A percentile compares a stretch with the other conserved stretches of the same genome.
Evolutionary conservation across 2,329 filamentous ascomycete genomes (phyloP).

Genomic region (Ophiosphaerella narmari): DNA sequence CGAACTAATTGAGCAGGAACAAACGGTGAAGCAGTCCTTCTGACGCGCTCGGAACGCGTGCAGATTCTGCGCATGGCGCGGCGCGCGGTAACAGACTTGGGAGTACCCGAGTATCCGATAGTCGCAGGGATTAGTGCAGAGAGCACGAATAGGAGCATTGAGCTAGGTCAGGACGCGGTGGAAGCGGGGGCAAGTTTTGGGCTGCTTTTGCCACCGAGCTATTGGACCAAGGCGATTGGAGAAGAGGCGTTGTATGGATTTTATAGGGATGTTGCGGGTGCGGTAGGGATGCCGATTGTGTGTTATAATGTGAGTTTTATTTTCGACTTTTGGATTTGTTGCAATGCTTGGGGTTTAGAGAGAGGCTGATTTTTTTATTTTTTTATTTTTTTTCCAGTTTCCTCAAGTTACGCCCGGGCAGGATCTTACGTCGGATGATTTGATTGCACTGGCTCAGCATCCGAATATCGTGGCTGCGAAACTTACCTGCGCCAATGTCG

Average conservation of each 20-base stretch:
- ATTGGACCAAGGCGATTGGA: constrained; percentile 39
- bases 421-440: constrained; percentile 68
- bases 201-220: constrained; percentile 40
- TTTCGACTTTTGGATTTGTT: background rate
- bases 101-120: constrained; percentile 47
- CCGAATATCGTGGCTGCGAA: constrained; percentile 67
- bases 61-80: constrained; percentile 48
- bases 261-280: constrained; percentile 35
- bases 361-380: too few relatives aligned
- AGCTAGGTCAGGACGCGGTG: constrained; percentile 31
- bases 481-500: constrained; percentile 66
- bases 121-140: constrained; percentile 46
- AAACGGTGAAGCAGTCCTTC: constrained; percentile 48
- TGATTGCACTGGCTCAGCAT: constrained; percentile 59
- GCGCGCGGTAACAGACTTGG: constrained; percentile 40
- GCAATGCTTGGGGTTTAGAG: too few relatives aligned
- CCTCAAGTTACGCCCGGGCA: constrained; percentile 70
- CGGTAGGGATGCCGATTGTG: constrained; percentile 44
- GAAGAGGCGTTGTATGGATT: constrained; percentile 28
- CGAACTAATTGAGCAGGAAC: constrained; percentile 23
- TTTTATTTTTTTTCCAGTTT: too few relatives aligned
- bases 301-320: constrained; percentile 45
- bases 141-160: constrained; percentile 45
- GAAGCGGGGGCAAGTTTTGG: constrained; percentile 41
- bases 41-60: constrained; percentile 40